These are phyloP conservation scores for Cinnamomum chago DNA, from an alignment of 164 flowering plant species.

Conservation along the genomic window DNA sequence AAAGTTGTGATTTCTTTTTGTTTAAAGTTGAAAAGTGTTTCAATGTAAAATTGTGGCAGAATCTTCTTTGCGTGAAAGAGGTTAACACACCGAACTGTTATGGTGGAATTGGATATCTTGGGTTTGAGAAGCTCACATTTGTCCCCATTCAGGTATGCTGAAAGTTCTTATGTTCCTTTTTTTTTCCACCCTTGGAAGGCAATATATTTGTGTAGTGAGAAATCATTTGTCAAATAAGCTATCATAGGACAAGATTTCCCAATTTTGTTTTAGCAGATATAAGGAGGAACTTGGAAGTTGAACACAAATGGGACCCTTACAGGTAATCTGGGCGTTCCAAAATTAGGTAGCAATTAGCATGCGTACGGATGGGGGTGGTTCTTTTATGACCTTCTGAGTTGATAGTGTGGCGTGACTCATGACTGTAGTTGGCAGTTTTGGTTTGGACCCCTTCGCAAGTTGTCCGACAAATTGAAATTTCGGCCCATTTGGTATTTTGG, in stretches of 20 bases:
- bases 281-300: neutral
- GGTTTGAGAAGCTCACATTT: constrained; percentile 90
- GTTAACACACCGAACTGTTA: constrained; percentile 68
- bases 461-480: no score
- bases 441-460: no score
- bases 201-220: neutral
- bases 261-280: neutral
- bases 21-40: neutral
- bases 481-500: no score
- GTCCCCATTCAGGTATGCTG: constrained; percentile 85
- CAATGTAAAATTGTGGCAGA: constrained; percentile 41
- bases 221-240: neutral
- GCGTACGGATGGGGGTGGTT: neutral
- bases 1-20: neutral
- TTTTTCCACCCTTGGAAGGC: neutral
- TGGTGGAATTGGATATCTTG: constrained; percentile 80
- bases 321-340: neutral
- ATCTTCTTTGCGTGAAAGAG: constrained; percentile 77
- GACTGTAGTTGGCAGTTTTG: neutral
- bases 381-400: neutral
- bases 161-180: neutral
- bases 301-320: neutral
- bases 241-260: neutral
- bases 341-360: no score
- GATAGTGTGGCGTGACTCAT: neutral